These are phyloP conservation scores for Cercospora berteroae DNA, from an alignment of 2,329 filamentous ascomycete genomes.

Conservation along the genomic window DNA sequence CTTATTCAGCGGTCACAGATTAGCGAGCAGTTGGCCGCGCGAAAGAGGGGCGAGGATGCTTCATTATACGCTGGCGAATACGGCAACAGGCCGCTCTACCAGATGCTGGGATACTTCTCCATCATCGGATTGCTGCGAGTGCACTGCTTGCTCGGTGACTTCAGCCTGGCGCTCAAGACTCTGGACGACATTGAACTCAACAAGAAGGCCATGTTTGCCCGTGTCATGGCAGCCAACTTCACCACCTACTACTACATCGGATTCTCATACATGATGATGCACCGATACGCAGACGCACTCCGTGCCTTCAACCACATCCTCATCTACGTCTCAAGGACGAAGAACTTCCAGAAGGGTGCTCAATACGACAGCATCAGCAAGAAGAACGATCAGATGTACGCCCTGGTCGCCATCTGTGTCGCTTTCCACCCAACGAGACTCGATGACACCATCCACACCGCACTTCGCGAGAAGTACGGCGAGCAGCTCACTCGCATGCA, in stretches of 20 bases:
- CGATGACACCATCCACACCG: constrained; percentile 98
- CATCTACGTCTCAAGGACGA: constrained; percentile 96
- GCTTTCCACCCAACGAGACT: constrained; percentile 95
- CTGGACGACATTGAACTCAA: constrained; percentile 99
- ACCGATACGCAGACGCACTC: constrained; percentile 97
- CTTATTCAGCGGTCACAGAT: constrained; percentile 98
- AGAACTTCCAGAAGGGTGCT: constrained; percentile 99
- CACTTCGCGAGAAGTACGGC: constrained; percentile 97
- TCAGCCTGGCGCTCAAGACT: constrained; percentile 96
- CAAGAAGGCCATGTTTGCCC: constrained; percentile 99
- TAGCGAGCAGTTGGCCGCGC: constrained; percentile 91
- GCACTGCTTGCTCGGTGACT: constrained; percentile 94
- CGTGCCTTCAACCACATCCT: constrained; percentile 99
- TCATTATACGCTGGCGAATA: constrained; percentile 89
- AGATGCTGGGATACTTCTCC: constrained; percentile 98
- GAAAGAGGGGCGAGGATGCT: constrained; percentile 90
- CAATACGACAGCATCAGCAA: constrained; percentile 99
- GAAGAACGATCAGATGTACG: constrained; percentile 99
- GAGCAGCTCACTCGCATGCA: constrained; percentile 97
- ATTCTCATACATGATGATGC: constrained; percentile 99
- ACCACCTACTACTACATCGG: constrained; percentile 99
- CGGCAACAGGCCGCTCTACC: constrained; percentile 88
- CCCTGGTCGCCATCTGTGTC: constrained; percentile 96
- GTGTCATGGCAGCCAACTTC: constrained; percentile 99
- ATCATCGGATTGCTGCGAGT: constrained; percentile 96